These are phyloP conservation scores for Trichoderma cornu-damae DNA, from an alignment of 2,329 filamentous ascomycete species.

Conservation along the genomic window DNA sequence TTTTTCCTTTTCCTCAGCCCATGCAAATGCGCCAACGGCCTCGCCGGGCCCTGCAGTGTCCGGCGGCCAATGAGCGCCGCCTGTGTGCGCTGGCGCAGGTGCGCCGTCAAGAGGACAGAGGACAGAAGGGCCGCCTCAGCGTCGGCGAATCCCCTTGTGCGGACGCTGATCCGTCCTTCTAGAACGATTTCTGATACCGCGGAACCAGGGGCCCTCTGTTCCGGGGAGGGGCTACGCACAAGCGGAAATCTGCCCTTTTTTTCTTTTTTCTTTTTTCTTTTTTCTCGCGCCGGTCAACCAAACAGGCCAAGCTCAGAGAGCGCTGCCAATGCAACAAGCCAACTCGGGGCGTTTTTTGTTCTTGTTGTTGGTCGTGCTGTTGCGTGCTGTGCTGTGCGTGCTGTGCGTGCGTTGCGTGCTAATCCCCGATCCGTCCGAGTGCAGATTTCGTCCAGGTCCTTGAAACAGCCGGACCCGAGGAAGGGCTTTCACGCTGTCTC, in stretches of 20 bases:
- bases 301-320: not conserved
- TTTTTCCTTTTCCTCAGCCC: too few species aligned
- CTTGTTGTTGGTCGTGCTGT: not conserved
- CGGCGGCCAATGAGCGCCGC: slow-evolving; percentile 1
- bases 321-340: not conserved
- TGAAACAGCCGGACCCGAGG: not conserved
- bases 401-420: not conserved
- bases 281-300: slow-evolving; percentile 6
- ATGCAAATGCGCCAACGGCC: slow-evolving; percentile 1
- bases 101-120: not conserved
- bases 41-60: not conserved
- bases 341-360: not conserved
- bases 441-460: not conserved
- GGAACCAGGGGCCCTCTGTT: slow-evolving; percentile 26
- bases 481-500: not conserved
- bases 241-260: not conserved
- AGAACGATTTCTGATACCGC: slow-evolving; percentile 30
- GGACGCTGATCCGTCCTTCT: slow-evolving; percentile 23
- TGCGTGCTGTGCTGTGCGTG: not conserved
- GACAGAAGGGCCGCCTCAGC: too few species aligned
- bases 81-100: not conserved
- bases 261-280: too few species aligned
- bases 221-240: slow-evolving; percentile 19
- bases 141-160: slow-evolving; percentile 7
- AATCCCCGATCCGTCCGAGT: not conserved